phyloP scores from a whole-genome alignment of 2,329 filamentous ascomycete genomes.

The Clathrospora elynae region DNA sequence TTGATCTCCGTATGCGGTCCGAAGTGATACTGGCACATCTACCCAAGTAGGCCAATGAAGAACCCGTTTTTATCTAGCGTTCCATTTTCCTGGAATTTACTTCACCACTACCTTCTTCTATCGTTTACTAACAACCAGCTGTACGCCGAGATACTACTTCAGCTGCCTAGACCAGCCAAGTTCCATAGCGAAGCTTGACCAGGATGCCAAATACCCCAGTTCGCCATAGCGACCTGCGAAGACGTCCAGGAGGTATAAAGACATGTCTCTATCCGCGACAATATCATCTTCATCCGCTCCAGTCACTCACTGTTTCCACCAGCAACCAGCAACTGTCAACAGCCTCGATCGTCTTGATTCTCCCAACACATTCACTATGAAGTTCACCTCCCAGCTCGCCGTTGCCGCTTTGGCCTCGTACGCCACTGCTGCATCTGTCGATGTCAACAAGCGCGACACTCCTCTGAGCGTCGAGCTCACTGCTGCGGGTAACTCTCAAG shows the following conservation, averaged over 20 bases:
- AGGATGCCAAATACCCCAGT: conserved; percentile 14
- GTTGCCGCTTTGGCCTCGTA: conserved; percentile 36
- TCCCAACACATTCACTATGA: conserved; percentile 29
- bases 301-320: too few species aligned
- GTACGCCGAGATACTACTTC: conserved; percentile 23
- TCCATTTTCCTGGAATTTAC: too few species aligned
- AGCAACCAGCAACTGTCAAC: too few species aligned
- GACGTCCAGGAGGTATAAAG: conserved; percentile 43
- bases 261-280: too few species aligned
- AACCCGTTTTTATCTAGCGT: conserved; percentile 15
- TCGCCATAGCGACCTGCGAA: conserved; percentile 11
- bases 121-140: too few species aligned
- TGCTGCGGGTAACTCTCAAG: conserved; percentile 57
- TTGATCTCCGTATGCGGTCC: conserved; percentile 9
- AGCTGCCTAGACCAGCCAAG: conserved; percentile 34
- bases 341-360: conserved; percentile 14
- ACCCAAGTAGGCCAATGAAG: conserved; percentile 24
- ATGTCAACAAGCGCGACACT: conserved; percentile 46
- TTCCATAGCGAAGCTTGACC: conserved; percentile 25
- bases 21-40: too few species aligned
- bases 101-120: too few species aligned
- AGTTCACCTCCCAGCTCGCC: conserved; percentile 33
- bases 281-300: too few species aligned
- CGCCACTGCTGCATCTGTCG: conserved; percentile 34
- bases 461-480: conserved; percentile 49